Evolutionary conservation across 306 rosid species (phyloP).

Genomic region (Acacia confusa): DNA sequence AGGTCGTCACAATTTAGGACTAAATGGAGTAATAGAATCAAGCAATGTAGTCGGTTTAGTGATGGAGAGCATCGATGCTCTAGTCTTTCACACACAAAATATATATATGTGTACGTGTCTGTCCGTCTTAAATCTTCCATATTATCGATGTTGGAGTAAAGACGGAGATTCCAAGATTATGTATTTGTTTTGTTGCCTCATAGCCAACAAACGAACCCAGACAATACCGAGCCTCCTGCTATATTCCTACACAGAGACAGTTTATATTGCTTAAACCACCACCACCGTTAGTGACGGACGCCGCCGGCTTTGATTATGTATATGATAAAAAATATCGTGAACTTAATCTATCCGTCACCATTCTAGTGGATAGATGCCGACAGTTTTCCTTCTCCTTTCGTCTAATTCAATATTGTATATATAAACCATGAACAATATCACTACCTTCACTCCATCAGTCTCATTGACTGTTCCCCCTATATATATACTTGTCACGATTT

Average conservation of each 20-base stretch:
- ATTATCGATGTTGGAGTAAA: neutral
- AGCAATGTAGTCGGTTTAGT: neutral
- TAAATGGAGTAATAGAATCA: too few relatives aligned
- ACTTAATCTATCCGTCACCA: neutral
- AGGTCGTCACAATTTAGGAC: too few relatives aligned
- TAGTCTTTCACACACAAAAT: neutral
- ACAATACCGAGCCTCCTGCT: too few relatives aligned
- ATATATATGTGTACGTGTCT: too few relatives aligned
- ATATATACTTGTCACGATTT: neutral
- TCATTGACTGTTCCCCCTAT: neutral
- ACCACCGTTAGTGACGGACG: neutral
- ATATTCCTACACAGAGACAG: too few relatives aligned
- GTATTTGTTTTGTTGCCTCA: neutral
- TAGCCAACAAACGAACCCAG: neutral
- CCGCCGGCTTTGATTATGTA: neutral
- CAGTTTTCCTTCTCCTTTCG: neutral
- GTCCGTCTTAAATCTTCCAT: neutral
- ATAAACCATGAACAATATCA: neutral
- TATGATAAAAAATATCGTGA: neutral
- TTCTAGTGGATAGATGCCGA: neutral
- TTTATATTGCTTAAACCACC: neutral
- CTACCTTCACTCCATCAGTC: neutral
- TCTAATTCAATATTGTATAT: neutral
- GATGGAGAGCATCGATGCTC: neutral
- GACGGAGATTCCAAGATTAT: neutral